Base-by-base conservation (phyloP, 495 filamentous ascomycete species). In the Baudoinia panamericana region DNA sequence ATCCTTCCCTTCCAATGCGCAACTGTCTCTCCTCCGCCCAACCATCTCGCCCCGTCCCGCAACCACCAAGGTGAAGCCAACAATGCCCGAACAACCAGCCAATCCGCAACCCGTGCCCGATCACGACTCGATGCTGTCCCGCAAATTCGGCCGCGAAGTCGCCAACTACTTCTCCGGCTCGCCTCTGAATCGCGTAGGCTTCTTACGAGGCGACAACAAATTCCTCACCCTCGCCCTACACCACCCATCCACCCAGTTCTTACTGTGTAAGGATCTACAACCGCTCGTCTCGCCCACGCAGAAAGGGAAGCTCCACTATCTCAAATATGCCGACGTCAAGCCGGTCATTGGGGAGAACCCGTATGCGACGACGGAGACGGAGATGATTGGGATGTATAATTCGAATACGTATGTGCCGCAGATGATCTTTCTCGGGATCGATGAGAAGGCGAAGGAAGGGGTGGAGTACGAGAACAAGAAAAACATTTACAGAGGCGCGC, bases 121-220 rank as follows among this genome's bases (percentile, higher is more conserved):
- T 54, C 71, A 82, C 53, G 75, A 87, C 65, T 84, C 81, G 5
- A 86, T 87, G 76, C 65, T 97, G 50, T 74, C 79, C 30, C 71
- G 78, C 33, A 90, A 82, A 45, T 95, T 93, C 60, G 90, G 90
- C 52, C 78, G 69, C 50, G 90, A 96, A 64, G 75, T 84, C 10
- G 76, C 80, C 50, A 96, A 97, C 64, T 97, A 96, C 71, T 96
- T 94, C 66, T 81, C 84, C 43, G 78, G 78, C 43, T 80, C 75
- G 7, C 78, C 78, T 0, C 59, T 84, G 21, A 84, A 84, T 55
- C 75, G 80, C 4, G 68, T 96, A 2, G 87, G 84, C 1, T 97
- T 96, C 57, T 67, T 96, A 27, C 81, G 90, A 19, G 65, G 68
- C 13, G 80, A 93, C 45, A 75, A 86, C 48, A 53, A 58, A 3